Evolutionary conservation across 2,329 filamentous ascomycete genomes (phyloP).

Genomic region (Teratosphaeriaceae sp.): DNA sequence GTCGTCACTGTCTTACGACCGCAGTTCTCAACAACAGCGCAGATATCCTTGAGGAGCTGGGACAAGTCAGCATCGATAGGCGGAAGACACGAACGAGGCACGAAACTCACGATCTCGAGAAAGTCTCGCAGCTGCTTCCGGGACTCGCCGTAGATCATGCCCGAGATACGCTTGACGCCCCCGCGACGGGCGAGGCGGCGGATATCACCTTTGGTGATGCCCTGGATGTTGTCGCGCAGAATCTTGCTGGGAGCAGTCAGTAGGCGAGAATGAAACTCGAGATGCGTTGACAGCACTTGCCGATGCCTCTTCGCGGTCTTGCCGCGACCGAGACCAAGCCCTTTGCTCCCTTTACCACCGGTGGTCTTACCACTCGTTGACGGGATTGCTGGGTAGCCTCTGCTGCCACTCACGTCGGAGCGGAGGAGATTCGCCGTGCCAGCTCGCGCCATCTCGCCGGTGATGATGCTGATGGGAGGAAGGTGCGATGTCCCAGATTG

Average conservation of each 20-base stretch:
- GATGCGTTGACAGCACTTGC: slow-evolving; percentile 10
- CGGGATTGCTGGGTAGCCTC: neutral
- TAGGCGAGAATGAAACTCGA: neutral
- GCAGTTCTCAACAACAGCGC: slow-evolving; percentile 42
- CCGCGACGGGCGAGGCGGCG: slow-evolving; percentile 70
- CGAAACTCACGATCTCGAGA: slow-evolving; percentile 51
- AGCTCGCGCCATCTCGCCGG: neutral
- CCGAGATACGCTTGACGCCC: slow-evolving; percentile 68
- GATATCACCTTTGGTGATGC: slow-evolving; percentile 69
- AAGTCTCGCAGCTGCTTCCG: slow-evolving; percentile 48
- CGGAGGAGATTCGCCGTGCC: neutral
- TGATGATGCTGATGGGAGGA: neutral
- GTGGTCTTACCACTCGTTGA: slow-evolving; percentile 3
- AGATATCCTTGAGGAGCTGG: slow-evolving; percentile 21
- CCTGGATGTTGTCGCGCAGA: slow-evolving; percentile 97
- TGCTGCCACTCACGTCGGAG: slow-evolving; percentile 7
- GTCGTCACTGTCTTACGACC: slow-evolving; percentile 57
- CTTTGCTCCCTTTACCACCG: slow-evolving; percentile 7
- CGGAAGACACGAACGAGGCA: slow-evolving; percentile 21
- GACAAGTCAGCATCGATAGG: neutral
- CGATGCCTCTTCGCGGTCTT: slow-evolving; percentile 19
- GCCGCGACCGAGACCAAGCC: slow-evolving; percentile 11
- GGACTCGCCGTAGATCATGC: slow-evolving; percentile 55
- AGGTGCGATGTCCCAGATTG: neutral
- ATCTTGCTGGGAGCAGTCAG: slow-evolving; percentile 78